phyloP scores from a whole-genome alignment of 176 grass and related monocot genomes.

The Microstegium vimineum region DNA sequence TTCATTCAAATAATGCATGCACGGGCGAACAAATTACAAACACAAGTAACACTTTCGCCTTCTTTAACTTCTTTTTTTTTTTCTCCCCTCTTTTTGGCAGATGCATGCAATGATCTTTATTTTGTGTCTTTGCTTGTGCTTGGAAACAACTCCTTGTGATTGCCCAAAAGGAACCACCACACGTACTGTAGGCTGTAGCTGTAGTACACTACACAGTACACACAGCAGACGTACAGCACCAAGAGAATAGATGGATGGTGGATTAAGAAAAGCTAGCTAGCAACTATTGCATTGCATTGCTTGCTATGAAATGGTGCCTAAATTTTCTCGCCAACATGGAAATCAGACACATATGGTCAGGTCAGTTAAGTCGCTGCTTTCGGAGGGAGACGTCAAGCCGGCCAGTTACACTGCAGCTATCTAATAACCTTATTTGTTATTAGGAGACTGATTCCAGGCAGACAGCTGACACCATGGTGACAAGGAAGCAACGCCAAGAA shows the following conservation, averaged over 20 bases:
- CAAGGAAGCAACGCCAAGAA: constrained; percentile 17
- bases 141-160: constrained; percentile 36
- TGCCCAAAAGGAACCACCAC: constrained; percentile 17
- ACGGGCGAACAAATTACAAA: background rate
- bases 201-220: too few species aligned
- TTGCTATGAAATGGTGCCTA: background rate
- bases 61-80: too few species aligned
- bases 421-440: background rate
- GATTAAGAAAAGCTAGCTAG: background rate
- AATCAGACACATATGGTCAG: background rate
- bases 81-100: too few species aligned
- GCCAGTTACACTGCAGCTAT: constrained; percentile 28
- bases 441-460: constrained; percentile 17
- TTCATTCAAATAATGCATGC: background rate
- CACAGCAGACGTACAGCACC: too few species aligned
- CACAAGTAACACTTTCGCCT: background rate
- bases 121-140: constrained; percentile 34
- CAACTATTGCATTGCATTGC: background rate
- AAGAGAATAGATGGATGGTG: background rate
- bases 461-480: background rate
- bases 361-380: constrained; percentile 27
- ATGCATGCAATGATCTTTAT: background rate
- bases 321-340: background rate
- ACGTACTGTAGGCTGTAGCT: too few species aligned
- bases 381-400: constrained; percentile 25